phyloP scores from a whole-genome alignment of 345 rosid genomes.

The Euphorbia lathyris region DNA sequence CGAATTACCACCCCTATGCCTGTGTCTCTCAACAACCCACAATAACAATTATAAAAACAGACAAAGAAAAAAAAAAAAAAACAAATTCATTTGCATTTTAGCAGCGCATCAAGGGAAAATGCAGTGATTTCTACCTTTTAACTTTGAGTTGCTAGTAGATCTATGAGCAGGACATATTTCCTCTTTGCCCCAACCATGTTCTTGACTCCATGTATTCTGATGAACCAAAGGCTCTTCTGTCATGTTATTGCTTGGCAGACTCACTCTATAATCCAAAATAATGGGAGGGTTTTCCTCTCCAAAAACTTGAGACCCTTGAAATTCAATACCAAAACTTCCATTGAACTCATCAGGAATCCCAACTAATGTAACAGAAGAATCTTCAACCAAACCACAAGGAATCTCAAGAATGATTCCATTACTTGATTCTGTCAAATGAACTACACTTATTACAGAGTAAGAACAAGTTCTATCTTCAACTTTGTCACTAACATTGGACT shows the following conservation, averaged over 20 bases:
- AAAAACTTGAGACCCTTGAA: conserved; percentile 45
- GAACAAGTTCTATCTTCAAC: conserved; percentile 47
- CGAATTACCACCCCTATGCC: too few species aligned
- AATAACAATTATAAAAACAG: not conserved
- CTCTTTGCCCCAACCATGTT: conserved; percentile 71
- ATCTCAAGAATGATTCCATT: conserved; percentile 45
- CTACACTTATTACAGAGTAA: conserved; percentile 44
- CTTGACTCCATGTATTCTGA: conserved; percentile 72
- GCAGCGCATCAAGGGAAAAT: not conserved
- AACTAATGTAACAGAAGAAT: conserved; percentile 70
- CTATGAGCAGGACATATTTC: conserved; percentile 60
- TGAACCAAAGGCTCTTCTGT: conserved; percentile 55
- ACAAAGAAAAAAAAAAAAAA: too few species aligned
- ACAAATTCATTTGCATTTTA: not conserved
- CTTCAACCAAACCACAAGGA: conserved; percentile 77
- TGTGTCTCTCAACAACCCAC: too few species aligned
- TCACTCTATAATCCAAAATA: conserved; percentile 62
- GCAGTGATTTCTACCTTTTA: conserved; percentile 46
- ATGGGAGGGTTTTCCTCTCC: conserved; percentile 44
- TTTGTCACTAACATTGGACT: conserved; percentile 15
- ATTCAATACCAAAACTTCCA: conserved; percentile 58
- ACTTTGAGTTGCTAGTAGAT: conserved; percentile 30
- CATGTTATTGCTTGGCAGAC: conserved; percentile 57
- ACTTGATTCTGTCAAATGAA: conserved; percentile 26
- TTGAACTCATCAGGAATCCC: conserved; percentile 59